phyloP scores from a whole-genome alignment of 208 protist species.

The Balamuthia mandrillaris region DNA sequence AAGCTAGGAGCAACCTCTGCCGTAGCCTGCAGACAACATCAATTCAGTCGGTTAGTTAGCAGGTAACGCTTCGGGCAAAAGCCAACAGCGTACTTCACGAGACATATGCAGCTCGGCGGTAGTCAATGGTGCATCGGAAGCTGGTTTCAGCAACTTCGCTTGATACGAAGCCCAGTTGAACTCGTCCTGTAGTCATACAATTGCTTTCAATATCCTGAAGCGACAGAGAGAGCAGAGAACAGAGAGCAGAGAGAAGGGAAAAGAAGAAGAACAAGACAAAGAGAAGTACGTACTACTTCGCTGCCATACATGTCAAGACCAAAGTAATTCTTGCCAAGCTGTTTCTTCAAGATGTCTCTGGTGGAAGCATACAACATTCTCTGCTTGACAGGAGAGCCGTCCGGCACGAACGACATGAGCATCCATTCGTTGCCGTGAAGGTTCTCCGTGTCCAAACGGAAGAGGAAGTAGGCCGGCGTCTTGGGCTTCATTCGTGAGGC shows the following conservation, averaged over 20 bases:
- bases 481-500: neutral
- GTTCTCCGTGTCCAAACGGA: neutral
- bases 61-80: neutral
- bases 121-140: neutral
- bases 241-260: neutral
- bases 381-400: conserved; percentile 13
- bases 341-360: neutral
- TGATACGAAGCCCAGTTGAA: neutral
- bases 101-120: neutral
- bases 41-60: neutral
- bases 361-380: conserved; percentile 3
- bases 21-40: neutral
- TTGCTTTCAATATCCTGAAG: too few species aligned
- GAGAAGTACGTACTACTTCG: neutral
- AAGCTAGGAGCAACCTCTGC: neutral
- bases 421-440: neutral
- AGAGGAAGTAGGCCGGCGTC: neutral
- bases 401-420: neutral
- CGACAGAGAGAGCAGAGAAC: too few species aligned
- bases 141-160: neutral
- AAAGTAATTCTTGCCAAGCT: conserved; percentile 19
- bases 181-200: neutral
- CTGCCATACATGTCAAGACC: neutral
- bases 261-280: neutral
- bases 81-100: neutral